Evolutionary conservation across 2,329 filamentous ascomycete species (phyloP), one percentile per base, ranked within the genome.

Genomic region (Knufia fluminis): DNA sequence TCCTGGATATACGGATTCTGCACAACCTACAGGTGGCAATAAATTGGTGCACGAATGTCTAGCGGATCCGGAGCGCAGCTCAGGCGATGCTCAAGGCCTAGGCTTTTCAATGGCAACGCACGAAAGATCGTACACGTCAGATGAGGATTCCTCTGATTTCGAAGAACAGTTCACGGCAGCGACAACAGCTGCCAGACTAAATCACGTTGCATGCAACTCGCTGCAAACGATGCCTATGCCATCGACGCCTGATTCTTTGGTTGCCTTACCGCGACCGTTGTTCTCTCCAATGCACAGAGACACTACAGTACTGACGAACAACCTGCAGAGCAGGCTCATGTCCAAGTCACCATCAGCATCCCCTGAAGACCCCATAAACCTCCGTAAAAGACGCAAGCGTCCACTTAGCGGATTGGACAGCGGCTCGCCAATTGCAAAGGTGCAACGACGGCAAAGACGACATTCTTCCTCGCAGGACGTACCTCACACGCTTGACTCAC

Each of bases 231-330:
- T 48, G 45, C 45, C 45, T 20, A 40, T 48, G 24, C 45, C 45
- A 8, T 40, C 45, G 14, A 48, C 45, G 14, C 45, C 45, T 3
- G 33, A 48, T 16, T 39, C 33, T n/a, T 22, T 48, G 38, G 51
- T 54, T 24, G 54, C 52, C 24, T 50, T 58, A 16, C 56, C 56
- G n/a, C 48, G 46, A 10, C 56, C 54, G 9, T 38, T 58, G 16
- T 58, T 58, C 41, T 56, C 49, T 14, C 48, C 28, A 36, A 32
- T 39, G 32, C 35, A 39, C 3, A 19, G 22, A n/a, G n/a, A 24
- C 3, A 26, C 38, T 7, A 17, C n/a, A 14, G 40, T 28, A 1
- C 17, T 35, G 9, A 39, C 16, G 26, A 40, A 26, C 20, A 16
- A 19, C 10, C 23, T 28, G 16, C 10, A 8, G 3, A 16, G 14